Evolutionary conservation across 108 stramenopile genomes (phyloP).

Genomic region (Cyclotella kingstonii): DNA sequence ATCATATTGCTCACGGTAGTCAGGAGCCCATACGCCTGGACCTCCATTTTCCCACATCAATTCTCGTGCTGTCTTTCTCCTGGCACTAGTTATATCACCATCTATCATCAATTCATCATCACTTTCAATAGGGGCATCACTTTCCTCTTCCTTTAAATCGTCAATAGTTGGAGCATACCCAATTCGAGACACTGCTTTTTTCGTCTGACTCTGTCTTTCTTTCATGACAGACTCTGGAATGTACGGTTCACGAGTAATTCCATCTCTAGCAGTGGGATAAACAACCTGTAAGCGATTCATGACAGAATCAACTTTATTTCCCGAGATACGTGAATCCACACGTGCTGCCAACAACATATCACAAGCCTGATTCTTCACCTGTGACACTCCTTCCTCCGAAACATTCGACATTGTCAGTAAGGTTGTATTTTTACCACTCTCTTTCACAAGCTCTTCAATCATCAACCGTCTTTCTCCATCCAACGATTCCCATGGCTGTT

Average conservation of each 20-base stretch:
- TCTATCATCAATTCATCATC: slow-evolving; percentile 40
- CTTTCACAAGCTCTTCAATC: slow-evolving; percentile 69
- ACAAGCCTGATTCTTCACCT: slow-evolving; percentile 91
- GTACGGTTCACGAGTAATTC: slow-evolving; percentile 70
- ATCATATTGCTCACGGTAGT: slow-evolving; percentile 94
- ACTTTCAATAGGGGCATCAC: slow-evolving; percentile 43
- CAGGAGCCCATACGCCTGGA: slow-evolving; percentile 95
- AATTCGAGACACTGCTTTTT: slow-evolving; percentile 50
- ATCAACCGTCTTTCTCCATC: slow-evolving; percentile 67
- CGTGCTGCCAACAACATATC: slow-evolving; percentile 92
- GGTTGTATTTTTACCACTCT: slow-evolving; percentile 66
- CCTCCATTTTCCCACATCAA: slow-evolving; percentile 98
- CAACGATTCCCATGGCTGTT: slow-evolving; percentile 87
- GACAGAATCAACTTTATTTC: slow-evolving; percentile 92
- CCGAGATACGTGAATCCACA: slow-evolving; percentile 85
- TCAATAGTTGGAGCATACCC: slow-evolving; percentile 76
- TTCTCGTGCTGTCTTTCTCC: slow-evolving; percentile 89
- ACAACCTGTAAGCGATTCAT: slow-evolving; percentile 98
- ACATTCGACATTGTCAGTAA: slow-evolving; percentile 94
- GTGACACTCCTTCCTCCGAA: slow-evolving; percentile 90
- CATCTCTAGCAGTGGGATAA: slow-evolving; percentile 91
- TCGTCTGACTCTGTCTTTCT: slow-evolving; percentile 51
- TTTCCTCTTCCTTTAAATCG: slow-evolving; percentile 45
- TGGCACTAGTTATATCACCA: slow-evolving; percentile 29
- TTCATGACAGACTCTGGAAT: slow-evolving; percentile 91